Conservation (phyloP, 192 early-diverging fungal genomes). For the Linderina pennispora region DNA sequence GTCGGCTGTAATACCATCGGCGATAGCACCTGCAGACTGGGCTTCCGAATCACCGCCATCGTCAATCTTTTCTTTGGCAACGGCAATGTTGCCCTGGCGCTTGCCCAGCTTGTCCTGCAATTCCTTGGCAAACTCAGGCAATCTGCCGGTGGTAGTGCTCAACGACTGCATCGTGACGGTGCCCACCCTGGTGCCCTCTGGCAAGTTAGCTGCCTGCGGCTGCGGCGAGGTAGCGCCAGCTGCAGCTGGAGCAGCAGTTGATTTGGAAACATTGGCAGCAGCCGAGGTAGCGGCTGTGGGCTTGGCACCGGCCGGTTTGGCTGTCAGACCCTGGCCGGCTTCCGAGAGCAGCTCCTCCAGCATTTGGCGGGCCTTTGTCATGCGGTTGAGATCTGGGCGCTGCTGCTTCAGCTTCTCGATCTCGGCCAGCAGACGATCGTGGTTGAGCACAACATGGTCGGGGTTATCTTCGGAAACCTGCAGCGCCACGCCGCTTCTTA, state of each 20-base stretch:
- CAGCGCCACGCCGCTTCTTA: constrained; percentile 39
- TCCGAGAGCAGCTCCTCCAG: constrained; percentile 37
- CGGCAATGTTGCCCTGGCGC: not conserved
- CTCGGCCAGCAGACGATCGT: constrained; percentile 41
- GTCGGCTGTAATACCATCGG: not conserved
- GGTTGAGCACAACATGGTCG: constrained; percentile 29
- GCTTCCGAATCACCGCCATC: not conserved
- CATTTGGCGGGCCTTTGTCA: constrained; percentile 44
- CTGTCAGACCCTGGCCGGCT: constrained; percentile 31
- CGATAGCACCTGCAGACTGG: not conserved
- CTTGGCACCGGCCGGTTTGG: constrained; percentile 9
- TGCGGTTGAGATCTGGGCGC: constrained; percentile 37
- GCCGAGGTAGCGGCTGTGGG: not conserved
- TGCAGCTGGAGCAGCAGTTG: not conserved
- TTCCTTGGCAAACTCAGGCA: constrained; percentile 42
- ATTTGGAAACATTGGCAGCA: not conserved
- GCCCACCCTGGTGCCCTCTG: constrained; percentile 33
- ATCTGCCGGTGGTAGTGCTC: constrained; percentile 24
- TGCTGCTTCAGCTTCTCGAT: constrained; percentile 41
- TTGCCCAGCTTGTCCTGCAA: constrained; percentile 40
- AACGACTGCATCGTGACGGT: constrained; percentile 46
- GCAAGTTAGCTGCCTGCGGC: constrained; percentile 3
- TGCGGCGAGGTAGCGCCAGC: too few relatives aligned
- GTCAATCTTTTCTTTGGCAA: not conserved
- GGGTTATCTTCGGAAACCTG: constrained; percentile 20